Conservation (phyloP, 768 basidiomycete genomes). For the Lentinula lateritia region DNA sequence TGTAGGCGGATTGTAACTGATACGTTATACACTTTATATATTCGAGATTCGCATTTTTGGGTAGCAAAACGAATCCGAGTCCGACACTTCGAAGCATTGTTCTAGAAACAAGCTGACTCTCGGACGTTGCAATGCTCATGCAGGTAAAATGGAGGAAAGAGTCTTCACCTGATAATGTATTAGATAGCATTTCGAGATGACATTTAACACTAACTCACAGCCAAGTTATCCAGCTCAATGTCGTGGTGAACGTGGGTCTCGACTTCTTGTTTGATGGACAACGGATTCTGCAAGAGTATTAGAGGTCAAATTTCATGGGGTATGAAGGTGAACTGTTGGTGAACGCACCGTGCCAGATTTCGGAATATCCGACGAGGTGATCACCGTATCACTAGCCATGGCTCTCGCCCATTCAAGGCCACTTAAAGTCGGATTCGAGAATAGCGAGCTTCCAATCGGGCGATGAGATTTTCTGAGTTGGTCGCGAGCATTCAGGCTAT, state of each 20-base stretch:
- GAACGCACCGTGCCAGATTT: not conserved
- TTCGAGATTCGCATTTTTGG: too few species aligned
- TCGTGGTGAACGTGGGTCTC: not conserved
- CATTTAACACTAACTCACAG: not conserved
- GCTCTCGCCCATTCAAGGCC: not conserved
- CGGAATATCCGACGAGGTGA: not conserved
- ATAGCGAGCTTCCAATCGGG: not conserved
- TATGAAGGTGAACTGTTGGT: not conserved
- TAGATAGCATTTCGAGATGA: not conserved
- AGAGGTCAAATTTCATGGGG: not conserved
- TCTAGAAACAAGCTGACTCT: too few species aligned
- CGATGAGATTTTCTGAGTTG: not conserved
- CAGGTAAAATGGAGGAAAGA: not conserved
- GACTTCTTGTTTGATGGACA: not conserved
- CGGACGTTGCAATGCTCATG: too few species aligned
- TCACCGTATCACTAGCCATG: not conserved
- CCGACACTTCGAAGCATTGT: too few species aligned
- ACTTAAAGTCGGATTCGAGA: not conserved
- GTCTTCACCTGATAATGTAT: not conserved
- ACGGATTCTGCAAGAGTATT: not conserved
- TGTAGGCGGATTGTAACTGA: too few species aligned
- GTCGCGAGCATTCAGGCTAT: slow-evolving; percentile 4
- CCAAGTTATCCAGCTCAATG: not conserved
- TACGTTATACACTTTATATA: too few species aligned
- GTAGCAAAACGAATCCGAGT: too few species aligned